A percentile compares a stretch with the other conserved stretches of the same genome.
Conservation (phyloP, 306 rosid species). For the Prosopis cineraria region DNA sequence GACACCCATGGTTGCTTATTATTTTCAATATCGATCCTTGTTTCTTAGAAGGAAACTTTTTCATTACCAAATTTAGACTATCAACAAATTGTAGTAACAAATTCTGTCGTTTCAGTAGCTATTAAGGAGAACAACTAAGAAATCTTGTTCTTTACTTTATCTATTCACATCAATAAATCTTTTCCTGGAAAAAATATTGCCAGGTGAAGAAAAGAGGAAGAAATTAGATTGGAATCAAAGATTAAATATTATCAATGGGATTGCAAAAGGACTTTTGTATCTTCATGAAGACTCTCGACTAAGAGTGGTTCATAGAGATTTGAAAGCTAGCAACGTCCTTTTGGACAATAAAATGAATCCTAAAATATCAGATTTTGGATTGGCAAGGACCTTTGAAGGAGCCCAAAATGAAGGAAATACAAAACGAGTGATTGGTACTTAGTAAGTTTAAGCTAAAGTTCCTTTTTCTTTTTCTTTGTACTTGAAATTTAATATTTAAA, state of each 20-base stretch:
- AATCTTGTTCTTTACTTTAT: not conserved
- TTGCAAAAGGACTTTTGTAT: not conserved
- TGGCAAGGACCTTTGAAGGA: not conserved
- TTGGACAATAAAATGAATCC: not conserved
- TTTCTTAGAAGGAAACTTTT: not conserved
- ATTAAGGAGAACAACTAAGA: not conserved
- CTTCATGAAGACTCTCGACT: not conserved
- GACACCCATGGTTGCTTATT: no score
- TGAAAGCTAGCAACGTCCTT: not conserved
- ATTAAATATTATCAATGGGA: not conserved
- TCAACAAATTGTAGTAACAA: not conserved
- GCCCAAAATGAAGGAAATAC: not conserved
- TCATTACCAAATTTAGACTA: not conserved
- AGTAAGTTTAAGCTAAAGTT: not conserved
- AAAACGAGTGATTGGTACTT: not conserved
- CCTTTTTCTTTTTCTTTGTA: not conserved
- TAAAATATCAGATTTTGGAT: not conserved
- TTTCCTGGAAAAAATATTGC: not conserved
- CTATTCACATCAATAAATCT: not conserved
- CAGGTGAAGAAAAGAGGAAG: not conserved
- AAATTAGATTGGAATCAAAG: not conserved
- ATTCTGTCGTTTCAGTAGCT: no score
- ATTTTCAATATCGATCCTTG: not conserved
- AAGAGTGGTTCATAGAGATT: not conserved
- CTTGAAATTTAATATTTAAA: not conserved